Evolutionary conservation across 371 early-diverging fungal genomes (phyloP).

Genomic region (Mycotypha africana): DNA sequence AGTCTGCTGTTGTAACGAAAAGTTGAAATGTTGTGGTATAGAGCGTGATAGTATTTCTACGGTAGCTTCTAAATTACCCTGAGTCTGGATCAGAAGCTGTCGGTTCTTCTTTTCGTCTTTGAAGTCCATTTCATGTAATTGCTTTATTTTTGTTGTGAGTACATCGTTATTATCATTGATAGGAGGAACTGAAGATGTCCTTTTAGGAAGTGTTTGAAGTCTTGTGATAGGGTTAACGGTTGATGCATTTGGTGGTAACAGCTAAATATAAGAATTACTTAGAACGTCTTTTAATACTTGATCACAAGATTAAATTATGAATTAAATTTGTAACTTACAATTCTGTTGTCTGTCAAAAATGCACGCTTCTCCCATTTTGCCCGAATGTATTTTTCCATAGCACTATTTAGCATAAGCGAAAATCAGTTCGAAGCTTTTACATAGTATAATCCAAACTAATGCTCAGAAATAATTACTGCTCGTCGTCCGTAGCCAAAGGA

Average conservation of each 20-base stretch:
- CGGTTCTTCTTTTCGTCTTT: conserved; percentile 53
- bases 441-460: not conserved
- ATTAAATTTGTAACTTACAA: not conserved
- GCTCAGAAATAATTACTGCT: conserved; percentile 36
- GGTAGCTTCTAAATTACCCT: conserved; percentile 69
- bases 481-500: conserved; percentile 60
- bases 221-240: conserved; percentile 4
- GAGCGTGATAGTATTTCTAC: conserved; percentile 58
- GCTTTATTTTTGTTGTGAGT: conserved; percentile 3
- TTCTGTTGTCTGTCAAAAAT: conserved; percentile 45
- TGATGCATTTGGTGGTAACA: too few species aligned
- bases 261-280: too few species aligned
- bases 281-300: too few species aligned
- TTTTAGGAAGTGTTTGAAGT: conserved; percentile 21
- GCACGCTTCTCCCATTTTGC: conserved; percentile 89
- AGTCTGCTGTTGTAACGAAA: too few species aligned
- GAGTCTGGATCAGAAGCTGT: conserved; percentile 59
- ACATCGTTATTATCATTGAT: conserved; percentile 1
- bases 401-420: conserved; percentile 52
- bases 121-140: conserved; percentile 76
- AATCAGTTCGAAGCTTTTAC: too few species aligned
- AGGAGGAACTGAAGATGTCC: conserved; percentile 42
- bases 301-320: too few species aligned
- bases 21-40: too few species aligned
- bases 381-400: conserved; percentile 87